Percentiles rank a stretch among this genome's conserved stretches.
Conservation (phyloP, 225 moss, liverwort and hornwort genomes). For the Ulota crispa region DNA sequence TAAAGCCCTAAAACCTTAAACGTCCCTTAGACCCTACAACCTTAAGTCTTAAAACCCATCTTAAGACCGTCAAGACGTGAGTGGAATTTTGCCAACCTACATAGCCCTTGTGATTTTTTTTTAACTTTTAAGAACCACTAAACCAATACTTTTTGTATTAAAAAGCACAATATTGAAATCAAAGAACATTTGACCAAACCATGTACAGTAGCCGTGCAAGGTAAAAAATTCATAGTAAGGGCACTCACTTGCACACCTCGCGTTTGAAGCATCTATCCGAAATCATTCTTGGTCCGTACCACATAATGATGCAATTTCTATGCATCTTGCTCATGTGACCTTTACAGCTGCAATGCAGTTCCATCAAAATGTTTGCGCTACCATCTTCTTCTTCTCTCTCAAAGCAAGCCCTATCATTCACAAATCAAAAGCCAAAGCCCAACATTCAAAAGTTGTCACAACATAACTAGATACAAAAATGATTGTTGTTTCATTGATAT, state of each 20-base stretch:
- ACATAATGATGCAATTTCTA: constrained; percentile 6
- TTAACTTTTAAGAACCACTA: no score
- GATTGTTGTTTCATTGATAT: background rate
- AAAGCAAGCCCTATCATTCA: constrained; percentile 3
- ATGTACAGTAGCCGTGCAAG: background rate
- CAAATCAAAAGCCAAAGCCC: background rate
- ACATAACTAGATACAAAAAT: background rate
- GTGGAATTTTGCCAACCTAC: no score
- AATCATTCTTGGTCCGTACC: constrained; percentile 16
- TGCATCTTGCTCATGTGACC: constrained; percentile 18
- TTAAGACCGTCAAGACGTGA: no score
- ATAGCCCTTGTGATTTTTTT: no score
- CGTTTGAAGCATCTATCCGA: background rate
- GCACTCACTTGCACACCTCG: constrained; percentile 16
- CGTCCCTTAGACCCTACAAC: no score
- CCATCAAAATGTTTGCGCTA: background rate
- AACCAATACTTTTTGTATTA: background rate
- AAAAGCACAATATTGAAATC: background rate
- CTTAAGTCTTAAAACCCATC: no score
- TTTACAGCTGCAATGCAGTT: constrained; percentile 9
- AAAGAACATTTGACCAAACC: background rate
- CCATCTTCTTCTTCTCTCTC: background rate
- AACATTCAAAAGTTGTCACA: background rate
- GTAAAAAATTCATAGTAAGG: background rate
- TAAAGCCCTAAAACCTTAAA: no score